phyloP scores from a whole-genome alignment of 495 filamentous ascomycete species.

The Letharia columbiana region DNA sequence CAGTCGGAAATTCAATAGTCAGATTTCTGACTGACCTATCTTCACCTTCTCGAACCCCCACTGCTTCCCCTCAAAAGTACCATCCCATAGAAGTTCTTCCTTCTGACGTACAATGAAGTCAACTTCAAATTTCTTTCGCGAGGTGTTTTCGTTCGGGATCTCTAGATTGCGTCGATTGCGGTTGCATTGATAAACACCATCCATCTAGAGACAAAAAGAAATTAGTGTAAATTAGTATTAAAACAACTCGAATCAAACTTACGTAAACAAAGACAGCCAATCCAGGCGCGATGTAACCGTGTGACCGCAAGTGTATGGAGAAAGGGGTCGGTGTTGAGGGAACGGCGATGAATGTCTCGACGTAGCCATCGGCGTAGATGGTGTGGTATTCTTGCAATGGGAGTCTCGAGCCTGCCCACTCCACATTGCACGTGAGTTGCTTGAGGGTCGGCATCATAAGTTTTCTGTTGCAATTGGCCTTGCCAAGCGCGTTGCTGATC shows the following conservation, averaged over 20 bases:
- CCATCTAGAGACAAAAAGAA: slow-evolving; percentile 25
- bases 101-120: slow-evolving; percentile 40
- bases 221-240: not conserved
- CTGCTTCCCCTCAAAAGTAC: slow-evolving; percentile 33
- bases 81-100: slow-evolving; percentile 33
- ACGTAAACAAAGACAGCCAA: slow-evolving; percentile 41
- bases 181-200: slow-evolving; percentile 43
- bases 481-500: not conserved
- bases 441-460: slow-evolving; percentile 41
- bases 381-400: slow-evolving; percentile 36
- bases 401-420: slow-evolving; percentile 29
- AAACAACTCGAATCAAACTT: not conserved
- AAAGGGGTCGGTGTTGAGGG: slow-evolving; percentile 32
- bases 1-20: not conserved
- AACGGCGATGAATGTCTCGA: slow-evolving; percentile 38
- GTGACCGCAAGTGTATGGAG: slow-evolving; percentile 34
- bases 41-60: slow-evolving; percentile 39
- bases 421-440: slow-evolving; percentile 36
- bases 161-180: slow-evolving; percentile 36
- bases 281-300: slow-evolving; percentile 38
- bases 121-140: slow-evolving; percentile 25
- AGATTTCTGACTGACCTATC: slow-evolving; percentile 26
- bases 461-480: not conserved
- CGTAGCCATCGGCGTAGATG: slow-evolving; percentile 37
- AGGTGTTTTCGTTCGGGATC: slow-evolving; percentile 20